phyloP scores from a whole-genome alignment of 179 eudicot genomes.

The Dionaea muscipula region DNA sequence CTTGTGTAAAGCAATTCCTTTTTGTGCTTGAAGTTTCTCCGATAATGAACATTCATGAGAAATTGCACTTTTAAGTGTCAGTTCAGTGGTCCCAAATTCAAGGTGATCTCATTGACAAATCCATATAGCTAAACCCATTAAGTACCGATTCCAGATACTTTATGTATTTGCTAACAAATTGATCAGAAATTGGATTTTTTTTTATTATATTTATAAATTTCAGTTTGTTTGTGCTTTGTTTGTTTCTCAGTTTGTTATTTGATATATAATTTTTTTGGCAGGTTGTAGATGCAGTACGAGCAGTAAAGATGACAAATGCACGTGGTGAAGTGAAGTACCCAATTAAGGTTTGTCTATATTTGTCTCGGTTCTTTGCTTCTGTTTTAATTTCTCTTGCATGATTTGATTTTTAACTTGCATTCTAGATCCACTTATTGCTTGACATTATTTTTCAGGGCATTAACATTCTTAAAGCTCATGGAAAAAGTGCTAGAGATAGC shows the following conservation, averaged over 20 bases:
- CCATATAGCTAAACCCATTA: too few relatives aligned
- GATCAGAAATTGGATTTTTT: too few relatives aligned
- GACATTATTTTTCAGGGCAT: conserved; percentile 40
- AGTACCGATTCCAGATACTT: too few relatives aligned
- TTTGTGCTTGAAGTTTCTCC: too few relatives aligned
- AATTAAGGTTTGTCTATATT: conserved; percentile 54
- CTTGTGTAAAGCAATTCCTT: too few relatives aligned
- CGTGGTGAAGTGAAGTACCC: conserved; percentile 91
- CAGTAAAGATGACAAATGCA: conserved; percentile 86
- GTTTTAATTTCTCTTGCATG: not conserved
- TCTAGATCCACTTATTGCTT: conserved; percentile 5
- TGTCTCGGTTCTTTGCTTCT: not conserved
- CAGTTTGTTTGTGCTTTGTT: not conserved
- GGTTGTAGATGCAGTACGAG: conserved; percentile 89
- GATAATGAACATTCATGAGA: too few relatives aligned
- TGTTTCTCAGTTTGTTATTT: conserved; percentile 1
- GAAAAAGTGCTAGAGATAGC: conserved; percentile 86
- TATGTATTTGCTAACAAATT: too few relatives aligned
- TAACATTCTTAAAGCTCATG: conserved; percentile 93
- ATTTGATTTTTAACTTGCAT: not conserved
- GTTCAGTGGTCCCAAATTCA: too few relatives aligned
- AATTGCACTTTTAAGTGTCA: too few relatives aligned
- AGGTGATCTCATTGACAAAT: too few relatives aligned
- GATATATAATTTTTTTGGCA: conserved; percentile 13
- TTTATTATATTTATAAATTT: too few relatives aligned